Base-by-base conservation (phyloP, 208 protist genomes). In the Jaenimonas drosophilae region DNA sequence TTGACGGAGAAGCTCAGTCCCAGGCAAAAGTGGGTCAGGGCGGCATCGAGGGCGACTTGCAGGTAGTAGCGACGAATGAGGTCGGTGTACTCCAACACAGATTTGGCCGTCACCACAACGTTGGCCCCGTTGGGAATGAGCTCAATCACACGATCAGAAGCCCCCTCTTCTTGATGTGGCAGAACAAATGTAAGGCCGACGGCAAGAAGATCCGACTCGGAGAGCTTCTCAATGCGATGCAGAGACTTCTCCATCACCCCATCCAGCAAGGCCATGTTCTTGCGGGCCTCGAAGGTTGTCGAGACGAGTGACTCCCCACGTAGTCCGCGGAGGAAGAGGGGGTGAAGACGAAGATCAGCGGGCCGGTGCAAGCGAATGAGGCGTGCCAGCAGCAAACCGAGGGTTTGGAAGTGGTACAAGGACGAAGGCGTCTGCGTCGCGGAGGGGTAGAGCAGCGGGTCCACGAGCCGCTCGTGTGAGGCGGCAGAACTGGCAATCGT, bases 371-470 rank as follows among this genome's bases (percentile, higher is more conserved):
- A 55, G 48, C 77, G 49, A 17, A 92, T 54, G 27, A 80, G 52
- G 1, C 76, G 78, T 0, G 73, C 79, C 2, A 88, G 50, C 4
- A 88, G 57, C 2, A 80, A 37, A 2, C 84, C 84, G 19, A 92
- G 64, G 31, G 70, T 37, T 49, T 82, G 67, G 63, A 79, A 88
- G 50, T 78, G 62, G 4, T 54, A 45, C 25, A 81, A 51, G 12
- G 66, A 57, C 24, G 58, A 31, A 2, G 43, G 23, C 9, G 59
- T 64, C 33, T 73, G 73, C n/a, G 11, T 40, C n/a, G 47, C 38
- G 14, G 54, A 28, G 26, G 70, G 64, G 46, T 56, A 72, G 16
- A 72, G 32, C 19, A 57, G 64, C 24, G 39, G 23, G 39, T 36
- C 47, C 37, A 70, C 57, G 23, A 54, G 49, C 11, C 24, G 36